Evolutionary conservation across 2,329 filamentous ascomycete genomes (phyloP).

Genomic region (Colletotrichum neosansevieriae): DNA sequence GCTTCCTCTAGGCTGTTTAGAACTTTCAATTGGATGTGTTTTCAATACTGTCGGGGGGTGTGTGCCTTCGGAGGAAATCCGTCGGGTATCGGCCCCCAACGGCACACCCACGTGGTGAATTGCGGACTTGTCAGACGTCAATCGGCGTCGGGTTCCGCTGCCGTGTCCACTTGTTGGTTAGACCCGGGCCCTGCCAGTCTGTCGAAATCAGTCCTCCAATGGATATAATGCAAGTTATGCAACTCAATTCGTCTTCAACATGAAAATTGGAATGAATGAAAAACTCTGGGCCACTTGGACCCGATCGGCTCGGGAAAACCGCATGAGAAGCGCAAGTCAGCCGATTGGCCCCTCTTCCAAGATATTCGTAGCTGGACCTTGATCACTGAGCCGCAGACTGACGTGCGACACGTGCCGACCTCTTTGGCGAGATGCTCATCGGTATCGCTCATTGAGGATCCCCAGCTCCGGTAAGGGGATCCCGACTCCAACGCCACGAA

Average conservation of each 20-base stretch:
- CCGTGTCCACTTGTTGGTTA: conserved; percentile 3
- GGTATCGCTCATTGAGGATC: not conserved
- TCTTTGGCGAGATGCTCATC: not conserved
- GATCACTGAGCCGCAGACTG: not conserved
- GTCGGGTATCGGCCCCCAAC: not conserved
- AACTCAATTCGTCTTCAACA: not conserved
- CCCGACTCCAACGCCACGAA: not conserved
- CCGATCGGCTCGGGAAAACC: conserved; percentile 5
- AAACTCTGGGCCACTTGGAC: not conserved
- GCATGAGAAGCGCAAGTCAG: not conserved
- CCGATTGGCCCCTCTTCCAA: not conserved
- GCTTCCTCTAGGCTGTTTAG: not conserved
- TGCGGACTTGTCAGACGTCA: conserved; percentile 31
- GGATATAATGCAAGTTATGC: not conserved
- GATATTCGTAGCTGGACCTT: not conserved
- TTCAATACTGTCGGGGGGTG: not conserved
- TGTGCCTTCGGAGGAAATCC: conserved; percentile 16
- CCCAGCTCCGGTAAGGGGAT: too few species aligned
- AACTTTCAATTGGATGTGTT: not conserved
- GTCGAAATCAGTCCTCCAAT: not conserved
- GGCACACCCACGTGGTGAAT: conserved; percentile 22
- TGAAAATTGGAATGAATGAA: too few species aligned
- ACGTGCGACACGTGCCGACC: not conserved
- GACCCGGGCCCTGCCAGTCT: not conserved
- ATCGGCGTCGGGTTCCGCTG: conserved; percentile 22